These are phyloP conservation scores for Globisporangium heterothallicum DNA, from an alignment of 352 stramenopile species.

Conservation along the genomic window DNA sequence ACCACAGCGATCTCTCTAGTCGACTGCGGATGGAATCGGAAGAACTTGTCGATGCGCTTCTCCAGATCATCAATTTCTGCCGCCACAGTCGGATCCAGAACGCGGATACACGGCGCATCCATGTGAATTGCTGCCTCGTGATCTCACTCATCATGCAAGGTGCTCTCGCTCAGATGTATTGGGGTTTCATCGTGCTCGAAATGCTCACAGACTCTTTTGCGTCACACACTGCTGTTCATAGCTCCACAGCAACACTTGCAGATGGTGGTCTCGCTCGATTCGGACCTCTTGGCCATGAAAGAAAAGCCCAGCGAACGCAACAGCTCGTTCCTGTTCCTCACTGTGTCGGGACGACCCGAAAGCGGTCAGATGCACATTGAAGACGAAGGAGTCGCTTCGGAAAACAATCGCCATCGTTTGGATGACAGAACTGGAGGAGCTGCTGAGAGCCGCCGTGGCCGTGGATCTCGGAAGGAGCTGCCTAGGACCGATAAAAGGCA, in stretches of 20 bases:
- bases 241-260: slow-evolving; percentile 27
- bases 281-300: slow-evolving; percentile 55
- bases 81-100: slow-evolving; percentile 38
- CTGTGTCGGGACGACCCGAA: slow-evolving; percentile 37
- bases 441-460: not conserved
- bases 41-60: slow-evolving; percentile 62
- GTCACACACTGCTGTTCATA: too few relatives aligned
- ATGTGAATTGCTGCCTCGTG: slow-evolving; percentile 82
- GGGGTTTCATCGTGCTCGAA: too few relatives aligned
- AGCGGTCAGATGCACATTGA: slow-evolving; percentile 10
- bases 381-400: not conserved
- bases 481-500: not conserved
- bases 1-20: slow-evolving; percentile 24
- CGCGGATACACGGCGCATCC: slow-evolving; percentile 53
- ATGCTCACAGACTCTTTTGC: too few relatives aligned
- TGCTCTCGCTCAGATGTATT: too few relatives aligned
- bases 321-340: slow-evolving; percentile 49
- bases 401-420: slow-evolving; percentile 1
- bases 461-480: not conserved
- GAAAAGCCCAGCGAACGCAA: slow-evolving; percentile 30
- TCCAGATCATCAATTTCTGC: slow-evolving; percentile 67
- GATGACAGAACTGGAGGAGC: not conserved
- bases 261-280: slow-evolving; percentile 62
- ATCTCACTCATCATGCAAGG: slow-evolving; percentile 82
- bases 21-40: slow-evolving; percentile 57